Evolutionary conservation across 768 basidiomycete genomes (phyloP).

Genomic region (Trametes cubensis): DNA sequence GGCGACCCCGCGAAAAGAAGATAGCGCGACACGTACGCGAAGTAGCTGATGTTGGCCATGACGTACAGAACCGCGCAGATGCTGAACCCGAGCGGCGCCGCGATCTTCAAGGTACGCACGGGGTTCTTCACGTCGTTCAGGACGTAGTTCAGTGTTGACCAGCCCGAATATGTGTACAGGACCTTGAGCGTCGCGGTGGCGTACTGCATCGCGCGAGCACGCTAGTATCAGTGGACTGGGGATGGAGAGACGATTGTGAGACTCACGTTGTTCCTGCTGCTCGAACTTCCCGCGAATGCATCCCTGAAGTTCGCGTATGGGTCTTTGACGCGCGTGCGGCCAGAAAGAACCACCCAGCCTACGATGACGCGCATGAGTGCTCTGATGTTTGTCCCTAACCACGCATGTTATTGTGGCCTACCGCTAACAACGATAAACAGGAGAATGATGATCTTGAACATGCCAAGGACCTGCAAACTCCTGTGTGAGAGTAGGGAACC

Average conservation of each 20-base stretch:
- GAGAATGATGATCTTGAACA: conserved; percentile 58
- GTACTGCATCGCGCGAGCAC: conserved; percentile 41
- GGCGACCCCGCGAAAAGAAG: too few species aligned
- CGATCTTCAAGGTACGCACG: conserved; percentile 61
- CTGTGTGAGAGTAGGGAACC: neutral
- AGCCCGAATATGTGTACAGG: conserved; percentile 49
- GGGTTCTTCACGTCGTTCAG: conserved; percentile 63
- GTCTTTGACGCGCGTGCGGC: conserved; percentile 53
- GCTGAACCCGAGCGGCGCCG: conserved; percentile 57
- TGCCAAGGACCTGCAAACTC: conserved; percentile 44
- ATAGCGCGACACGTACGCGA: conserved; percentile 44
- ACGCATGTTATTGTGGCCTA: neutral
- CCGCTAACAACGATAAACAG: conserved; percentile 57
- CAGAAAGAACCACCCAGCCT: conserved; percentile 64
- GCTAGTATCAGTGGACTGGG: too few species aligned
- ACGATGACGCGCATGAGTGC: neutral
- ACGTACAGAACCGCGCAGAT: conserved; percentile 56
- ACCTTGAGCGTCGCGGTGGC: conserved; percentile 64
- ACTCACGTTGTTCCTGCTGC: conserved; percentile 51
- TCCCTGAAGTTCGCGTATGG: conserved; percentile 60
- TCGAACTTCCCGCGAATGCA: conserved; percentile 57
- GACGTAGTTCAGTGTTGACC: conserved; percentile 61
- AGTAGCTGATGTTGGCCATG: conserved; percentile 61
- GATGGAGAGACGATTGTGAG: neutral
- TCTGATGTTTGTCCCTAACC: neutral